Percentiles rank a stretch among this genome's conserved stretches.
phyloP scores from a whole-genome alignment of 805 yeast species.

The Metschnikowia lunata region DNA sequence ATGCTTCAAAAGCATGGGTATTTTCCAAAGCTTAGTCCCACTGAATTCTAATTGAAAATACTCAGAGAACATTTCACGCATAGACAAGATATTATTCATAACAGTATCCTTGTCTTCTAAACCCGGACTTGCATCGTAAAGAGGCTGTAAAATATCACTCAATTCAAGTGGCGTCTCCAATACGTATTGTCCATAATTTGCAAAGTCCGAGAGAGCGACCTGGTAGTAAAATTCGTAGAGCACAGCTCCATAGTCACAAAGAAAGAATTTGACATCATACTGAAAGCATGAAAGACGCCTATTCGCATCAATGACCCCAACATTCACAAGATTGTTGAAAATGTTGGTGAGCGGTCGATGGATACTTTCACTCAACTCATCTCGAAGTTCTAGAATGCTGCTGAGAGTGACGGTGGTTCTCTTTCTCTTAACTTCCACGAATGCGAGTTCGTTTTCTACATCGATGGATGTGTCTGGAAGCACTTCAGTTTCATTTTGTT shows the following conservation, averaged over 20 bases:
- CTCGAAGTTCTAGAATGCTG: slow-evolving; percentile 55
- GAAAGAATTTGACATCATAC: slow-evolving; percentile 67
- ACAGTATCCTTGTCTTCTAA: slow-evolving; percentile 18
- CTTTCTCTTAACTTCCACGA: background rate
- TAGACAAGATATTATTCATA: slow-evolving; percentile 25
- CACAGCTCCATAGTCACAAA: slow-evolving; percentile 76
- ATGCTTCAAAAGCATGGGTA: slow-evolving; percentile 69
- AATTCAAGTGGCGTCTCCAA: slow-evolving; percentile 23
- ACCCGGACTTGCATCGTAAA: slow-evolving; percentile 23
- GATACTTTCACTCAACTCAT: slow-evolving; percentile 42
- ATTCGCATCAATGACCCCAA: slow-evolving; percentile 76
- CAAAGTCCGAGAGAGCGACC: slow-evolving; percentile 68
- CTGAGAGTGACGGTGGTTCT: slow-evolving; percentile 43
- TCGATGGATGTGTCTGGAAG: background rate
- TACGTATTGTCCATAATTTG: slow-evolving; percentile 62
- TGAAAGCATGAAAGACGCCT: slow-evolving; percentile 80
- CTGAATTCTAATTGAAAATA: slow-evolving; percentile 51
- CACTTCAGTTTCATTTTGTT: background rate
- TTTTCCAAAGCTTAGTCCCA: slow-evolving; percentile 36
- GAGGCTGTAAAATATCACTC: slow-evolving; percentile 34
- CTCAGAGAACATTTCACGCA: slow-evolving; percentile 77
- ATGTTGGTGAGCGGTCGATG: slow-evolving; percentile 59
- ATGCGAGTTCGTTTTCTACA: background rate
- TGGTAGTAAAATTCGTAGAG: slow-evolving; percentile 76
- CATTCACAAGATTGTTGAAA: slow-evolving; percentile 64